phyloP scores from a whole-genome alignment of 1,284 basidiomycete genomes.

The Ustilago xerochloae region DNA sequence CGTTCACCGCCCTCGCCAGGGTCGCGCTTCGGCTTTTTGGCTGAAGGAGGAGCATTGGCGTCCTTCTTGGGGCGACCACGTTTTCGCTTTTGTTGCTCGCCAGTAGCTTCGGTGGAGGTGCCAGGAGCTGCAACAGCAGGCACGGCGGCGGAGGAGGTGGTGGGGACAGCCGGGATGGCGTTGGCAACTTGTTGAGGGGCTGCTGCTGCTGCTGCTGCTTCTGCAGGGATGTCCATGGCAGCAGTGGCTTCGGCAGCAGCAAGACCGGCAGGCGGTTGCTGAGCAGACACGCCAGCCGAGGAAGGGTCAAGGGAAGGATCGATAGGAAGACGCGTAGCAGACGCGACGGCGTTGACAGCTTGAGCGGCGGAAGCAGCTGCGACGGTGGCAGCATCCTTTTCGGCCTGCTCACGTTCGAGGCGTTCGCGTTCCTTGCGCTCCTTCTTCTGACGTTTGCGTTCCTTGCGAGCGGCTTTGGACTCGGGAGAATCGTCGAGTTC shows the following conservation, averaged over 20 bases:
- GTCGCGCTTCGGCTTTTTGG: conserved; percentile 39
- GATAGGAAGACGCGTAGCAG: conserved; percentile 42
- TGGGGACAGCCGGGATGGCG: not conserved
- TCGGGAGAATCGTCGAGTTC: conserved; percentile 13
- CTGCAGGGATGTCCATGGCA: conserved; percentile 6
- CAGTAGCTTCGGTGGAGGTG: conserved; percentile 9
- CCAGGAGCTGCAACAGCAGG: conserved; percentile 6
- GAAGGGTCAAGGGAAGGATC: conserved; percentile 31
- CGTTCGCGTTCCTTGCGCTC: conserved; percentile 40
- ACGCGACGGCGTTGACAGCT: conserved; percentile 40
- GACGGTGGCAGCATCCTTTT: conserved; percentile 49
- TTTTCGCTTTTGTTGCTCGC: conserved; percentile 34
- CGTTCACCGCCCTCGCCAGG: conserved; percentile 28
- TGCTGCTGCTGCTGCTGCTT: conserved; percentile 2
- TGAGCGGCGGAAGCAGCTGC: conserved; percentile 47
- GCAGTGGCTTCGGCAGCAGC: conserved; percentile 8
- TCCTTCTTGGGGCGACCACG: conserved; percentile 42
- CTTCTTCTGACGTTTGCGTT: conserved; percentile 48
- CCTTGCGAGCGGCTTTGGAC: conserved; percentile 19
- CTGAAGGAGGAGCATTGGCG: conserved; percentile 15
- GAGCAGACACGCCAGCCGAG: conserved; percentile 1
- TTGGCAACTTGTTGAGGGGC: conserved; percentile 5
- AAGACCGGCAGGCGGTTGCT: conserved; percentile 1
- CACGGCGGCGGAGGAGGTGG: conserved; percentile 5
- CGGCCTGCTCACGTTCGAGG: conserved; percentile 48